Conservation (phyloP, 805 yeast species). For the Starmerella powellii region DNA sequence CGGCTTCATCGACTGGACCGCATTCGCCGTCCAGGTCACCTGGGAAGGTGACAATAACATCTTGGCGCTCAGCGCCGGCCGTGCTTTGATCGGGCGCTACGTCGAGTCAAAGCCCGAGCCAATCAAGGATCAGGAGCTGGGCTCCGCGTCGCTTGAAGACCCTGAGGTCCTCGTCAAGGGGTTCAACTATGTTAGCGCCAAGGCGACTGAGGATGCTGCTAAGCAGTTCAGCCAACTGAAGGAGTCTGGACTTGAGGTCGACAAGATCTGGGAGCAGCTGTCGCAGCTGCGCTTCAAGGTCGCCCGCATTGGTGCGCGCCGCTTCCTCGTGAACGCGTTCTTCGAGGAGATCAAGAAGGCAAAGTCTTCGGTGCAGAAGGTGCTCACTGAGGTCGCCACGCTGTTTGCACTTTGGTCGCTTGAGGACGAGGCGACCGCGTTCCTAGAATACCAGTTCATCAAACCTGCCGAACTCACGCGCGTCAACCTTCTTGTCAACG, state of each 20-base stretch:
- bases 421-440: slow-evolving; percentile 58
- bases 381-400: slow-evolving; percentile 17
- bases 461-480: slow-evolving; percentile 36
- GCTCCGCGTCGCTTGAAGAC: slow-evolving; percentile 23
- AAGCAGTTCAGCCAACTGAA: slow-evolving; percentile 23
- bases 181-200: slow-evolving; percentile 31
- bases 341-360: slow-evolving; percentile 15
- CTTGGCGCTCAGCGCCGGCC: slow-evolving; percentile 71
- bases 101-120: slow-evolving; percentile 32
- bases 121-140: slow-evolving; percentile 9
- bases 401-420: slow-evolving; percentile 50
- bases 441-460: slow-evolving; percentile 50
- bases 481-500: slow-evolving; percentile 35
- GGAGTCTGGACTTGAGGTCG: slow-evolving; percentile 22
- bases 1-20: slow-evolving; percentile 69
- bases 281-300: slow-evolving; percentile 33
- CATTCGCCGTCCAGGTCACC: slow-evolving; percentile 78
- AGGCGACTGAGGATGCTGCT: slow-evolving; percentile 29
- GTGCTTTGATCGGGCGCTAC: slow-evolving; percentile 47
- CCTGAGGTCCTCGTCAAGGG: slow-evolving; percentile 27
- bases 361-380: slow-evolving; percentile 10
- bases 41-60: slow-evolving; percentile 98
- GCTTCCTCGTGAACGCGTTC: slow-evolving; percentile 30
- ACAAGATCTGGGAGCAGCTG: slow-evolving; percentile 32
- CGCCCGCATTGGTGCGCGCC: slow-evolving; percentile 33